Conservation (phyloP, 768 basidiomycete species). For the Pholiota molesta region DNA sequence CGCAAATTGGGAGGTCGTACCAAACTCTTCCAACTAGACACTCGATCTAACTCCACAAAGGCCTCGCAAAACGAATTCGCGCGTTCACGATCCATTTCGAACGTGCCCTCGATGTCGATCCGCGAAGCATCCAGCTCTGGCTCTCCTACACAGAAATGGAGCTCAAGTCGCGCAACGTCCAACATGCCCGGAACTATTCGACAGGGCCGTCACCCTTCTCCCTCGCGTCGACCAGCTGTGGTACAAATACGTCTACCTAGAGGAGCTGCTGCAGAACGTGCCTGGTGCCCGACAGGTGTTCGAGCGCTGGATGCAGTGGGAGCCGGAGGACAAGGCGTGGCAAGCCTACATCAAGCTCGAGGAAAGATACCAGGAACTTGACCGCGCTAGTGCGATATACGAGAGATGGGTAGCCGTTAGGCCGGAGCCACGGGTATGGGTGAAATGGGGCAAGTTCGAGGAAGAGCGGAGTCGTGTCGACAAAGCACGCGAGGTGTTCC, state of each 20-base stretch:
- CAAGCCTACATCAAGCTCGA: constrained; percentile 99
- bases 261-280: constrained; percentile 95
- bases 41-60: constrained; percentile 34
- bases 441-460: constrained; percentile 88
- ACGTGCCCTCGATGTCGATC: constrained; percentile 94
- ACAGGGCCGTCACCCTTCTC: constrained; percentile 94
- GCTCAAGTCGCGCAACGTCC: constrained; percentile 95
- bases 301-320: constrained; percentile 99
- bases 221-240: constrained; percentile 96
- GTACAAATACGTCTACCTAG: constrained; percentile 99
- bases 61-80: constrained; percentile 97
- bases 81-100: constrained; percentile 96
- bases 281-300: constrained; percentile 97
- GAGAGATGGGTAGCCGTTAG: constrained; percentile 87
- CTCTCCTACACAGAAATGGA: constrained; percentile 96
- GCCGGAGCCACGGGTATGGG: constrained; percentile 81
- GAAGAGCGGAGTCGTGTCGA: constrained; percentile 76
- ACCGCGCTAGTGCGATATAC: constrained; percentile 90
- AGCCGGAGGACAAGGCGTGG: constrained; percentile 99
- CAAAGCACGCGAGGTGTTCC: constrained; percentile 86
- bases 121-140: constrained; percentile 90
- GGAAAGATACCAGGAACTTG: constrained; percentile 88
- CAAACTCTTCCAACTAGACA: background rate
- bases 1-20: constrained; percentile 78
- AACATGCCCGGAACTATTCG: constrained; percentile 97